phyloP scores from a whole-genome alignment of 345 rosid genomes.

The Lepidium didymum region DNA sequence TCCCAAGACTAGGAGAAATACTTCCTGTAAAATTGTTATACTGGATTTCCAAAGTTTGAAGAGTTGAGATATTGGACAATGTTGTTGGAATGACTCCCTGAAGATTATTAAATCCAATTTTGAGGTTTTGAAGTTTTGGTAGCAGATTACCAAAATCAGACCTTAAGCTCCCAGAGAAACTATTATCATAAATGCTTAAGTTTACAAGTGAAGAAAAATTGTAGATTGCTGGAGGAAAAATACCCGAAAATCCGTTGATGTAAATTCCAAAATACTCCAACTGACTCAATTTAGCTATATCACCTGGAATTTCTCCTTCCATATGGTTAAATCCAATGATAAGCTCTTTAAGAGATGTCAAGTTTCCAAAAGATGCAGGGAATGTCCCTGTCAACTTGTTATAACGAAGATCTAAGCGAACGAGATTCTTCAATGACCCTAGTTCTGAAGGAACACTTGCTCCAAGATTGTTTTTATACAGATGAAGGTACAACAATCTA shows the following conservation, averaged over 20 bases:
- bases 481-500: too few species aligned
- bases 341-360: too few species aligned
- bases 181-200: not conserved
- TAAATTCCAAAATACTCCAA: not conserved
- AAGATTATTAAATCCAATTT: not conserved
- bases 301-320: not conserved
- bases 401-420: too few species aligned
- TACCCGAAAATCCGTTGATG: not conserved
- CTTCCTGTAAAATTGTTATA: not conserved
- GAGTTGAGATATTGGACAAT: not conserved
- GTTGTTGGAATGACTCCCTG: not conserved
- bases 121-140: not conserved
- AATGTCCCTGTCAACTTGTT: too few species aligned
- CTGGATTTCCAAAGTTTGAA: not conserved
- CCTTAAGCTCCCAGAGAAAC: not conserved
- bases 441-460: too few species aligned
- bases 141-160: not conserved
- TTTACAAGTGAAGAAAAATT: not conserved
- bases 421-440: too few species aligned
- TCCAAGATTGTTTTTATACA: too few species aligned
- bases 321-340: too few species aligned
- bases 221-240: not conserved
- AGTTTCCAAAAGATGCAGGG: too few species aligned
- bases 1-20: not conserved
- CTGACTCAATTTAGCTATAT: not conserved